A percentile compares a stretch with the other conserved stretches of the same genome.
Conservation (phyloP, 1,284 basidiomycete genomes). For the Puccinia horiana region DNA sequence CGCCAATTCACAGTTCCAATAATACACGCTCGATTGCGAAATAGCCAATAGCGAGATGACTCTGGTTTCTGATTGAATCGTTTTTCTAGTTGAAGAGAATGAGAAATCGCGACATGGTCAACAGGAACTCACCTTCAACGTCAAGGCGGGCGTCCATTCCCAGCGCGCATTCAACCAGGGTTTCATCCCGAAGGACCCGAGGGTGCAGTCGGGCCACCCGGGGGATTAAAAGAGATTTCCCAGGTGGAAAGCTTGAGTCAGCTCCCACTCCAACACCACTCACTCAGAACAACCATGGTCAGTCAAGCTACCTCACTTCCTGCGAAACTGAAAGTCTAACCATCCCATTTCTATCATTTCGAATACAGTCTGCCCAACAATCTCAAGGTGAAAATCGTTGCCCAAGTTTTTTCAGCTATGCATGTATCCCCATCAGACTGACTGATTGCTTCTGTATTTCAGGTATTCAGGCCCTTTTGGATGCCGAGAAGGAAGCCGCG, state of each 20-base stretch:
- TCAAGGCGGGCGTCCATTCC: no score
- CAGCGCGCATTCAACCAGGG: no score
- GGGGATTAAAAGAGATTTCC: no score
- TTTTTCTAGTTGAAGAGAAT: background rate
- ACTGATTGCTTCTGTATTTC: background rate
- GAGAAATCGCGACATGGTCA: background rate
- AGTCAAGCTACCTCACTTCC: slow-evolving; percentile 24
- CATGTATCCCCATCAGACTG: background rate
- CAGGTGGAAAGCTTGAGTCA: no score
- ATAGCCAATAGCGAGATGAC: background rate
- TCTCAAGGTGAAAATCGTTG: slow-evolving; percentile 33
- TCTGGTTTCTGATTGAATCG: background rate
- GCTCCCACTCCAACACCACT: background rate
- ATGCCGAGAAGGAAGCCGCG: slow-evolving; percentile 45
- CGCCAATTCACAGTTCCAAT: background rate
- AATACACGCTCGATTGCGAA: background rate
- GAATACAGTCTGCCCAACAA: slow-evolving; percentile 39
- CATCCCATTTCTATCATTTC: background rate
- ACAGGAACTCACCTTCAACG: background rate
- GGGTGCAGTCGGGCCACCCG: no score
- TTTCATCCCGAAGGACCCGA: no score
- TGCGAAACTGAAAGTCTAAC: background rate
- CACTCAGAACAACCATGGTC: background rate
- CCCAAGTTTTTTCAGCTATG: background rate
- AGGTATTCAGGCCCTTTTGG: slow-evolving; percentile 45